Percentiles rank a stretch among this genome's conserved stretches.
phyloP scores from a whole-genome alignment of 345 rosid species.

The Ceriops zippeliana region DNA sequence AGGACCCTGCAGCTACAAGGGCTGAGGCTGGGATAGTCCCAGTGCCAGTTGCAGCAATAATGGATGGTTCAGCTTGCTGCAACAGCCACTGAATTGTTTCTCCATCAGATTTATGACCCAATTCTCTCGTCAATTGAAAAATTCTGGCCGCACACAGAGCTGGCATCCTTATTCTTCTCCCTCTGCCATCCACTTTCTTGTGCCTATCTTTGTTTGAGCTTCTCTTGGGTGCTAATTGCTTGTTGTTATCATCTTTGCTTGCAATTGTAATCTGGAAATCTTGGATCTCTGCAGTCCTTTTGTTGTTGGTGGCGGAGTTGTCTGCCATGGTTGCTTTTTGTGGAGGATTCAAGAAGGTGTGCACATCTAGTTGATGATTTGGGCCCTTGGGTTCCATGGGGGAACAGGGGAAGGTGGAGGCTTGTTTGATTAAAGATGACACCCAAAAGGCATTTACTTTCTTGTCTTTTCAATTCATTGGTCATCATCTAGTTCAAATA shows the following conservation, averaged over 20 bases:
- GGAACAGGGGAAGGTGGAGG: conserved; percentile 17
- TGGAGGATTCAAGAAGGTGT: conserved; percentile 58
- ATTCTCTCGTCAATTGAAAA: conserved; percentile 88
- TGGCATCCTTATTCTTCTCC: conserved; percentile 95
- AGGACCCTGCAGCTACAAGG: conserved; percentile 57
- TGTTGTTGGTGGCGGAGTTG: conserved; percentile 26
- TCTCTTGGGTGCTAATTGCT: conserved; percentile 69
- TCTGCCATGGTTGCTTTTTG: conserved; percentile 22
- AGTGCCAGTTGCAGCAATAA: conserved; percentile 83
- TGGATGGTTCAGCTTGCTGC: conserved; percentile 91
- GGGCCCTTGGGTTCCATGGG: conserved; percentile 18
- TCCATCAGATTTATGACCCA: conserved; percentile 97
- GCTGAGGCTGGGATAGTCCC: conserved; percentile 96
- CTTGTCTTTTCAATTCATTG: conserved; percentile 23
- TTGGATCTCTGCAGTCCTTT: conserved; percentile 48
- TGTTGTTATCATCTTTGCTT: conserved; percentile 52
- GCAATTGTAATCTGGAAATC: conserved; percentile 65
- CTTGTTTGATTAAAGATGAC: conserved; percentile 31
- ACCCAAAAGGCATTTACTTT: conserved; percentile 26
- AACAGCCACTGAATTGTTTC: conserved; percentile 94
- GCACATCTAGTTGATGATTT: conserved; percentile 16
- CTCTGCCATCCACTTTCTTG: conserved; percentile 93
- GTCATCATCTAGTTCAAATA: conserved; percentile 31
- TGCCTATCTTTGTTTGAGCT: conserved; percentile 92
- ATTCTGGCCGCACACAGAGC: conserved; percentile 95